Conservation (phyloP, 2,329 filamentous ascomycete species). For the Ilyonectria destructans region DNA sequence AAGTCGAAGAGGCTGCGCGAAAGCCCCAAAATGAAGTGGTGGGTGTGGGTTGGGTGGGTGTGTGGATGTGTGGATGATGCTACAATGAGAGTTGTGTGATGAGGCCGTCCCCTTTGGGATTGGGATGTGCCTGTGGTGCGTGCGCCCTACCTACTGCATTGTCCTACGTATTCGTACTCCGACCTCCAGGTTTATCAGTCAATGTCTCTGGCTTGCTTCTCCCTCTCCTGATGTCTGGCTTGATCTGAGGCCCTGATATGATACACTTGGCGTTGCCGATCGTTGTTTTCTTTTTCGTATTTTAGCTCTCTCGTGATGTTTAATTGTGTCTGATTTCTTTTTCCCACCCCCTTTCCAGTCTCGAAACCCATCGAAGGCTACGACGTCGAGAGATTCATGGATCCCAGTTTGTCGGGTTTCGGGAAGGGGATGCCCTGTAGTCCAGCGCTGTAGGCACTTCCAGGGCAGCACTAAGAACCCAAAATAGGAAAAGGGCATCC, state of each 20-base stretch:
- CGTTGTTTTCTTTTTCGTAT: not conserved
- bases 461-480: not conserved
- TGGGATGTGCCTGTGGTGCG: slow-evolving; percentile 3
- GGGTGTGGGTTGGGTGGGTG: slow-evolving; percentile 4
- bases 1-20: not conserved
- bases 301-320: not conserved
- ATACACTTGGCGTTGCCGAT: slow-evolving; percentile 7
- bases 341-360: not conserved
- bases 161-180: slow-evolving; percentile 30
- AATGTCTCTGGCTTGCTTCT: slow-evolving; percentile 11
- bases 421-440: not conserved
- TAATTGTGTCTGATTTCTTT: not conserved
- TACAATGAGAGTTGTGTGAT: not conserved
- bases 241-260: not conserved
- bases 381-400: not conserved
- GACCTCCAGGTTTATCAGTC: slow-evolving; percentile 3
- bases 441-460: not conserved
- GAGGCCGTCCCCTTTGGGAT: slow-evolving; percentile 1
- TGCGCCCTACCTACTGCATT: slow-evolving; percentile 7
- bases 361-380: not conserved
- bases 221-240: slow-evolving; percentile 14
- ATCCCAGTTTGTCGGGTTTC: slow-evolving; percentile 1
- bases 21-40: slow-evolving; percentile 5
- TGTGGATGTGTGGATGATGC: slow-evolving; percentile 1
- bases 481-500: not conserved